These are phyloP conservation scores for Neofusicoccum umdonicola DNA, from an alignment of 2,329 filamentous ascomycete genomes.

Conservation along the genomic window DNA sequence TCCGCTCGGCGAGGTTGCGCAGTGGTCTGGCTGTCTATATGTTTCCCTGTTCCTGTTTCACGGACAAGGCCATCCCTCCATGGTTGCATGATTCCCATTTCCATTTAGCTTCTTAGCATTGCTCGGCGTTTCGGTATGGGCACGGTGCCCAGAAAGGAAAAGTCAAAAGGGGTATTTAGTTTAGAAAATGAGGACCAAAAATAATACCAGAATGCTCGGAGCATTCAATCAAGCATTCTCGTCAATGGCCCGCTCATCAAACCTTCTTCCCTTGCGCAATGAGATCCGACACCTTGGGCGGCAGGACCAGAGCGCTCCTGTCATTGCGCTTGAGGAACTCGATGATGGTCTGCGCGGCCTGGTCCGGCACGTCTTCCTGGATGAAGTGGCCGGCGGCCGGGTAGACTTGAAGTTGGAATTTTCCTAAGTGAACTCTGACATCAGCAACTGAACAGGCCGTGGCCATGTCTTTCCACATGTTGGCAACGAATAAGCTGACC, in stretches of 20 bases:
- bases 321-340: slow-evolving; percentile 95
- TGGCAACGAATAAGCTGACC: slow-evolving; percentile 53
- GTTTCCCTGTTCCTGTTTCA: not conserved
- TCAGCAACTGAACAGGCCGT: not conserved
- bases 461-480: not conserved
- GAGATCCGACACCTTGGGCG: slow-evolving; percentile 73
- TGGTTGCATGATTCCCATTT: slow-evolving; percentile 6
- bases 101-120: slow-evolving; percentile 9
- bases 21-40: not conserved
- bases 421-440: slow-evolving; percentile 54
- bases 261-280: slow-evolving; percentile 51
- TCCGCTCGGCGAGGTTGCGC: not conserved
- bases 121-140: slow-evolving; percentile 14
- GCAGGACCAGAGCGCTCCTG: slow-evolving; percentile 76
- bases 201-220: not conserved
- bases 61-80: not conserved
- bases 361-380: slow-evolving; percentile 90
- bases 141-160: not conserved
- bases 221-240: not conserved
- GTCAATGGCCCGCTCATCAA: slow-evolving; percentile 25
- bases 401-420: slow-evolving; percentile 93
- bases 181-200: not conserved
- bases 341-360: slow-evolving; percentile 77
- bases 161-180: slow-evolving; percentile 2
- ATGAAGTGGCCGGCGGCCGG: slow-evolving; percentile 95